Base-by-base conservation (phyloP, 2,329 filamentous ascomycete genomes). In the Neonectria ditissima region DNA sequence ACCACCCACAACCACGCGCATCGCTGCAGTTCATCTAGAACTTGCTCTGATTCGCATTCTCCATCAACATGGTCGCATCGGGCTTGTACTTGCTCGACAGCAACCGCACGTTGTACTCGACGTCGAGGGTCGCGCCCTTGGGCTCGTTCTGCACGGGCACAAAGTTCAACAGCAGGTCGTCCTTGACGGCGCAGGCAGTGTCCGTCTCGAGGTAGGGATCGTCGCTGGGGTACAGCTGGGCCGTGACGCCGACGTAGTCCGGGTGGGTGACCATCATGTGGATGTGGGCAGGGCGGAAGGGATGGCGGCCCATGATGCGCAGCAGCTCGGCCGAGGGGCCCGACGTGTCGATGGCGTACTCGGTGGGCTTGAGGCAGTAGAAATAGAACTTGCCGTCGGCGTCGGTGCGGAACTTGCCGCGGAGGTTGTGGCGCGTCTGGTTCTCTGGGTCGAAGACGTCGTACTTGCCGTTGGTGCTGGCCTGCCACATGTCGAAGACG, bases 401-500 rank as follows among this genome's bases (percentile, higher is more conserved):
- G 77, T 92, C 86, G 67, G 89, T 87, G 71, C 84, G 86, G 83
- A 93, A 93, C 82, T 92, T 93, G 77, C 91, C 91, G 45, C 91
- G 87, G 44, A 93, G 84, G 83, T 93, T 93, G 85, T 92, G 91
- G 75, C 87, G 87, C 53, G 81, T 80, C 82, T 92, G 90, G 80
- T 88, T 88, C 60, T 89, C 85, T 0, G 89, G 90, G 78, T 93
- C 91, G 79, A 92, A 89, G 84, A 91, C 88, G 75, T 92, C 90
- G 82, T 93, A 93, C 76, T 90, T 89, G 77, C 90, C 91, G 80
- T 92, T 93, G 77, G 89, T 83, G 69, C 87, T 90, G 54, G 91
- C 90, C 76, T 93, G 89, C 91, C 91, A 93, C 82, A 93, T 90
- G 76, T 93, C 91, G 73, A 93, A 88, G 67, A 92, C 88, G 70